Evolutionary conservation across 108 stramenopile species (phyloP).

Genomic region (Nitzschia sp.): DNA sequence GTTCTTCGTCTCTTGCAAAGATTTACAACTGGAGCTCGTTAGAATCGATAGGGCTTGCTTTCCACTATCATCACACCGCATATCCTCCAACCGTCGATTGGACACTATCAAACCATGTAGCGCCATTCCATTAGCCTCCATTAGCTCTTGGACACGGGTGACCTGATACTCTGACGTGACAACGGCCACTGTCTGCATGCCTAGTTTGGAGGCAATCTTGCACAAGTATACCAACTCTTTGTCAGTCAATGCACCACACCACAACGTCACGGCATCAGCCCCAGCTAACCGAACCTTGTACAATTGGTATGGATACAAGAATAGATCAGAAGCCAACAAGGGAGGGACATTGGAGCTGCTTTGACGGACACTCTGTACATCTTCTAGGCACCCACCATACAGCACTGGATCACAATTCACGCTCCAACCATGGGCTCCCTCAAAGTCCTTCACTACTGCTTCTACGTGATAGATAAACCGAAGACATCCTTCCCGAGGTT

Average conservation of each 20-base stretch:
- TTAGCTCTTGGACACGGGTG: conserved; percentile 28
- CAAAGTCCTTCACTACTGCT: conserved; percentile 68
- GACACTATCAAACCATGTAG: conserved; percentile 64
- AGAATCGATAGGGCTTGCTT: conserved; percentile 68
- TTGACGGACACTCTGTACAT: conserved; percentile 60
- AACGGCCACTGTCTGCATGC: conserved; percentile 60
- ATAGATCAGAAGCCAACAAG: conserved; percentile 76
- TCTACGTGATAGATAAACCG: conserved; percentile 71
- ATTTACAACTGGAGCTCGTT: conserved; percentile 55
- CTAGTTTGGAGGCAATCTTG: conserved; percentile 74
- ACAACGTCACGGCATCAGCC: conserved; percentile 80
- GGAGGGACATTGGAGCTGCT: conserved; percentile 65
- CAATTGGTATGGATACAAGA: conserved; percentile 85
- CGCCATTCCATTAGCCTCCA: conserved; percentile 24
- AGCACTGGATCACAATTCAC: conserved; percentile 82
- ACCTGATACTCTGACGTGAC: conserved; percentile 75
- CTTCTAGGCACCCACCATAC: conserved; percentile 79
- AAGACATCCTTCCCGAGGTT: conserved; percentile 75
- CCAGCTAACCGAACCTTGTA: conserved; percentile 84
- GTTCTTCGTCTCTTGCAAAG: conserved; percentile 45
- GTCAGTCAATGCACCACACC: conserved; percentile 64
- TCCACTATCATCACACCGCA: conserved; percentile 68
- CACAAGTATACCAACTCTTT: conserved; percentile 82
- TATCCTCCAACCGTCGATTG: conserved; percentile 80
- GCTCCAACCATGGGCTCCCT: conserved; percentile 48